Evolutionary conservation across 2,329 filamentous ascomycete genomes (phyloP), one percentile per base, ranked within the genome.

Genomic region (Stemphylium vesicarium): DNA sequence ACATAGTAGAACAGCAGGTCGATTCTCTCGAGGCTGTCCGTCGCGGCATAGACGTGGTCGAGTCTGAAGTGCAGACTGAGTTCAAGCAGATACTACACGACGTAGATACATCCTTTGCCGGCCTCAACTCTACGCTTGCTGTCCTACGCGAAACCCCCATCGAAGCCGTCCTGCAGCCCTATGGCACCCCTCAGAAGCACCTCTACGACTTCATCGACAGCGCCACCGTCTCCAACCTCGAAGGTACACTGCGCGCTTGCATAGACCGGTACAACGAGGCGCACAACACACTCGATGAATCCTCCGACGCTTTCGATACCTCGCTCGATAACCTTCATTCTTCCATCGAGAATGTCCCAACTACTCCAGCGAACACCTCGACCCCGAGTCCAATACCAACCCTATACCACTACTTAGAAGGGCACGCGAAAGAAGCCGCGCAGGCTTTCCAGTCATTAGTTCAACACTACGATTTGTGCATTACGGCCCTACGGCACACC

Each of bases 391-490:
- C 76, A 0, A 78, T 84, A 39, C 78, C 81, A 0, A 65, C 69
- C 9, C 70, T 82, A 35, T 82, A 83, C 59, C 77, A 77, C 47
- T 70, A 74, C 2, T 82, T 96, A 32, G 87, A 93, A 60, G 81
- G 81, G 12, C 87, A 94, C 63, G 93, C 93, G 0, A 87, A 90
- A 59, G 86, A 88, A 65, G 94, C 96, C 87, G 94, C 93, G 4
- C 83, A 88, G 53, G 83, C 92, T 4, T 84, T 98, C 1, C 85
- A 91, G 52, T 92, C 89, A 0, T 80, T 98, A 4, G 92, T 92
- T 7, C 85, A 84, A 22, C 94, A 98, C 76, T 97, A 96, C 72
- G 94, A 98, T 74, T 85, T 96, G 61, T 97, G 94, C 74, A 91
- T 96, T 12, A 94, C 89, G 1, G 94, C 94, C 0, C 88, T 97